Conservation (phyloP, 1,284 basidiomycete genomes). For the Vanrija humicola region DNA sequence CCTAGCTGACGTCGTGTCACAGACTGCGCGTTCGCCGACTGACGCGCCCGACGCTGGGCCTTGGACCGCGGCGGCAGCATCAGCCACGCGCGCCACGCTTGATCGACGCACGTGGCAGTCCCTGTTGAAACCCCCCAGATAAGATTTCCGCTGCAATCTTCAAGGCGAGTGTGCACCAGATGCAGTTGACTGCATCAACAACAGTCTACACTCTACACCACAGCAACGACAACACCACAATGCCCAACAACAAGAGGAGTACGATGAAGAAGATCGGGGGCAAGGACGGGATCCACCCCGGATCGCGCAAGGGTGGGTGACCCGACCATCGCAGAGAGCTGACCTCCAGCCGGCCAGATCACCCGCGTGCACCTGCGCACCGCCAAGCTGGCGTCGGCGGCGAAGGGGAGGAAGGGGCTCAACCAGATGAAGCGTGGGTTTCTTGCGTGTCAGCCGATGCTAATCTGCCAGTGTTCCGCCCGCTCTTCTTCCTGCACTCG, state of each 20-base stretch:
- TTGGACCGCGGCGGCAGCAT: too few relatives aligned
- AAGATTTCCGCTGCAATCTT: too few relatives aligned
- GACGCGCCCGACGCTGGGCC: too few relatives aligned
- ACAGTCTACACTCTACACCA: too few relatives aligned
- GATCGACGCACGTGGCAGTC: too few relatives aligned
- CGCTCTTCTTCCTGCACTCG: conserved; percentile 72
- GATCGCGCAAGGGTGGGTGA: conserved; percentile 44
- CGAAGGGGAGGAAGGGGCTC: conserved; percentile 54
- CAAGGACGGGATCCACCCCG: conserved; percentile 46
- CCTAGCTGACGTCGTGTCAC: too few relatives aligned
- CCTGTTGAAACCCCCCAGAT: too few relatives aligned
- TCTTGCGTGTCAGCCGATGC: too few relatives aligned
- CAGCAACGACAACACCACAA: conserved; percentile 7
- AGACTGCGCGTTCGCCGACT: too few relatives aligned
- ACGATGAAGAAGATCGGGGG: conserved; percentile 50
- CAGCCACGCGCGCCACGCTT: too few relatives aligned
- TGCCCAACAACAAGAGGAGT: conserved; percentile 44
- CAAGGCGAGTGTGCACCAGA: too few relatives aligned
- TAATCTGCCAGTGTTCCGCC: conserved; percentile 59
- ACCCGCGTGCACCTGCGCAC: conserved; percentile 67
- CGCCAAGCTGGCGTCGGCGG: conserved; percentile 59
- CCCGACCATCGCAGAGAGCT: background rate
- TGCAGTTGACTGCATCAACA: too few relatives aligned
- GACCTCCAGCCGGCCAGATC: conserved; percentile 62
- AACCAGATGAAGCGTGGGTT: conserved; percentile 32